Evolutionary conservation across 768 basidiomycete species (phyloP).

Genomic region (Tylopilus balloui): DNA sequence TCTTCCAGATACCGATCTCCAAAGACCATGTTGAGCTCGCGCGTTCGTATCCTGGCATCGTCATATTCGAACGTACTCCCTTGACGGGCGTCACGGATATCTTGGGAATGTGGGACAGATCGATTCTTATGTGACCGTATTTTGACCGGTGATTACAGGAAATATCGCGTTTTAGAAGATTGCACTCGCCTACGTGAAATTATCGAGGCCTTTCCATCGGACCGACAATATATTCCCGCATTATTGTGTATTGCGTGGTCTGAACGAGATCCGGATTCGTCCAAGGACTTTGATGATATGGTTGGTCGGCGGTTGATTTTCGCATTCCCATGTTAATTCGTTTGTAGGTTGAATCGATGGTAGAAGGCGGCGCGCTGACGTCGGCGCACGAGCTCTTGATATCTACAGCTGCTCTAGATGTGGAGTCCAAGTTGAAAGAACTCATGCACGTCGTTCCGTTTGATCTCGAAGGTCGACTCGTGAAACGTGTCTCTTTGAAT

Average conservation of each 20-base stretch:
- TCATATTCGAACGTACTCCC: slow-evolving; percentile 75
- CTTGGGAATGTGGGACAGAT: slow-evolving; percentile 52
- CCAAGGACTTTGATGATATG: slow-evolving; percentile 57
- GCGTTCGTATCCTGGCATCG: slow-evolving; percentile 50
- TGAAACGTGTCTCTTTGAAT: slow-evolving; percentile 42
- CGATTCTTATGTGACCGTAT: background rate
- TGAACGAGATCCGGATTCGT: slow-evolving; percentile 37
- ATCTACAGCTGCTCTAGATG: slow-evolving; percentile 47
- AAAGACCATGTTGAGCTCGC: slow-evolving; percentile 15
- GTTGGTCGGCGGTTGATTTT: slow-evolving; percentile 32
- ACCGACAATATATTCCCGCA: slow-evolving; percentile 59
- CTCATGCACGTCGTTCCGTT: slow-evolving; percentile 40
- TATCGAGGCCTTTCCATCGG: slow-evolving; percentile 46
- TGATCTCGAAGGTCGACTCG: slow-evolving; percentile 56
- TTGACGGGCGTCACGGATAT: slow-evolving; percentile 58
- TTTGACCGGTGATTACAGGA: slow-evolving; percentile 36
- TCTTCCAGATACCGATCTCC: slow-evolving; percentile 55
- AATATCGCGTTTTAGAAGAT: slow-evolving; percentile 69
- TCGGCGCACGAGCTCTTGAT: slow-evolving; percentile 45
- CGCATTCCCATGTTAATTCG: background rate
- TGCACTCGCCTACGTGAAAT: slow-evolving; percentile 66
- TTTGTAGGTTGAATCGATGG: slow-evolving; percentile 46
- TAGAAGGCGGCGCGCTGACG: slow-evolving; percentile 39
- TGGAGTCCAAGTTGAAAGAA: slow-evolving; percentile 52
- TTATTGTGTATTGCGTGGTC: slow-evolving; percentile 61